Conservation (phyloP, 108 stramenopile species). For the Thalassiosira profunda region DNA sequence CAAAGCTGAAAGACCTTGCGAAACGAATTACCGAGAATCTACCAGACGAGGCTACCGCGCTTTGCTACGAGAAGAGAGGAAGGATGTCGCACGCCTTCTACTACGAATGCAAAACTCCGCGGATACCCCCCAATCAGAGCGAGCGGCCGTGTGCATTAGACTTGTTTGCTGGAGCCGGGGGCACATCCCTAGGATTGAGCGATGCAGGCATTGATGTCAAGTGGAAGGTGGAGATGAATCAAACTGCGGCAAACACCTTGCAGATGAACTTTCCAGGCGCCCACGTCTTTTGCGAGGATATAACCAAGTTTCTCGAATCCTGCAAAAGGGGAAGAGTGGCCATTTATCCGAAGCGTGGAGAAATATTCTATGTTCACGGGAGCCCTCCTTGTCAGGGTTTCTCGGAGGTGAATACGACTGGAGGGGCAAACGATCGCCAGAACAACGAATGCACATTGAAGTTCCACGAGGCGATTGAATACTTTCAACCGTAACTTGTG, state of each 20-base stretch:
- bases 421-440: conserved; percentile 35
- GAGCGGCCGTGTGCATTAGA: conserved; percentile 16
- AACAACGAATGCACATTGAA: conserved; percentile 41
- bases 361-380: conserved; percentile 18
- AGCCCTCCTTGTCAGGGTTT: conserved; percentile 64
- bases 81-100: not conserved
- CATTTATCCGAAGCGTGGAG: conserved; percentile 4
- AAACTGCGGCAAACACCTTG: conserved; percentile 15
- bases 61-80: not conserved
- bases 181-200: conserved; percentile 18
- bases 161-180: conserved; percentile 45
- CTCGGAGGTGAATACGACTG: conserved; percentile 38
- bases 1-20: too few species aligned
- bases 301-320: conserved; percentile 15
- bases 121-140: too few species aligned
- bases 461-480: conserved; percentile 34
- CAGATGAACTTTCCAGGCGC: conserved; percentile 3
- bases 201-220: conserved; percentile 28
- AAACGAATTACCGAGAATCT: too few species aligned
- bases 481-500: conserved; percentile 27
- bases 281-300: conserved; percentile 18
- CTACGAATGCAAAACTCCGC: not conserved
- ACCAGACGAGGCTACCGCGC: not conserved
- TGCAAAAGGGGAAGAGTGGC: not conserved
- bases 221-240: conserved; percentile 24